These are phyloP conservation scores for Bryum argenteum DNA, from an alignment of 225 moss, liverwort and hornwort genomes.

Conservation along the genomic window DNA sequence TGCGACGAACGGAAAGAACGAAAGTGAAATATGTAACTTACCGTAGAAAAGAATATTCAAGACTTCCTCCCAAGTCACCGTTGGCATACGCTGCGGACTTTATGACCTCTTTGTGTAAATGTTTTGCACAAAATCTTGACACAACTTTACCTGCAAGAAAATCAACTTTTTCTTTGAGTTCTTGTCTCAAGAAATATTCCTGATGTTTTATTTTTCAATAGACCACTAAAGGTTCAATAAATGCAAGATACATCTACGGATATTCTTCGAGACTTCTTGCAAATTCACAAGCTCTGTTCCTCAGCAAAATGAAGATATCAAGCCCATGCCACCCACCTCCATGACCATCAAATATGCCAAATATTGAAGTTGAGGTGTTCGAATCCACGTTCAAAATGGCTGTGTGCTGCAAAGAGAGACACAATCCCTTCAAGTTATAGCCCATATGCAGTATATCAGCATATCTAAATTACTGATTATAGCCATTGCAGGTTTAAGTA, in stretches of 20 bases:
- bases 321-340: slow-evolving; percentile 46
- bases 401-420: slow-evolving; percentile 48
- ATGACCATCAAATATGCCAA: slow-evolving; percentile 68
- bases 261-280: slow-evolving; percentile 13
- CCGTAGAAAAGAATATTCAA: slow-evolving; percentile 54
- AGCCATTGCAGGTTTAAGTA: not conserved
- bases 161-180: not conserved
- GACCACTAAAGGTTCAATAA: slow-evolving; percentile 6
- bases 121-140: slow-evolving; percentile 58
- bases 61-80: slow-evolving; percentile 52
- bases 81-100: slow-evolving; percentile 51
- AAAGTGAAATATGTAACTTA: slow-evolving; percentile 16
- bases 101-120: slow-evolving; percentile 56
- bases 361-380: slow-evolving; percentile 59
- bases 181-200: no score
- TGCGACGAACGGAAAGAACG: not conserved
- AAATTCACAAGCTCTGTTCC: slow-evolving; percentile 14
- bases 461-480: slow-evolving; percentile 10
- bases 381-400: slow-evolving; percentile 66
- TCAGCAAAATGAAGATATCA: slow-evolving; percentile 19
- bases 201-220: not conserved
- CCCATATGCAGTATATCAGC: slow-evolving; percentile 1
- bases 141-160: slow-evolving; percentile 56
- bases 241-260: not conserved
- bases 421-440: not conserved